These are phyloP conservation scores for Malassezia slooffiae DNA, from an alignment of 1,284 basidiomycete genomes.

Conservation along the genomic window DNA sequence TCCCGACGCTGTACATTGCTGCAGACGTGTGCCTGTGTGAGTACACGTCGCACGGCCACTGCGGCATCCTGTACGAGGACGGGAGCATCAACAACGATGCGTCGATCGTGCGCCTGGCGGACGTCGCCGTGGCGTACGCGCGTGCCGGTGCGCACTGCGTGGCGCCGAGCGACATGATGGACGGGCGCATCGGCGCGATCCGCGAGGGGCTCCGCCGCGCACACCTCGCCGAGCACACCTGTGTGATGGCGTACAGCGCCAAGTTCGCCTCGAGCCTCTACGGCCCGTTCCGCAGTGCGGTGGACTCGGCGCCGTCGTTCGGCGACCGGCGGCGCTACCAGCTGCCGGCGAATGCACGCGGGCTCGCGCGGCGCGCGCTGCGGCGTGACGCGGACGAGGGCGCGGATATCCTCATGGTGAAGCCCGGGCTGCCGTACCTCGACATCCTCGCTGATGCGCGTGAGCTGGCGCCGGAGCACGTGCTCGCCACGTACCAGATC, in stretches of 20 bases:
- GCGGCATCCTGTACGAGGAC: constrained; percentile 66
- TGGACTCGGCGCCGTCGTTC: constrained; percentile 78
- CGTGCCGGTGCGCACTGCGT: constrained; percentile 92
- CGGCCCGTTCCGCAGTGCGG: constrained; percentile 77
- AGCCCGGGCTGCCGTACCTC: constrained; percentile 87
- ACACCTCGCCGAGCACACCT: constrained; percentile 60
- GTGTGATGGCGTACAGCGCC: constrained; percentile 95
- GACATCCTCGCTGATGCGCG: constrained; percentile 87
- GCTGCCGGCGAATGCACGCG: constrained; percentile 74
- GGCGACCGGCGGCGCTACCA: constrained; percentile 97
- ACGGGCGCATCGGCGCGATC: constrained; percentile 80
- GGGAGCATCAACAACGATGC: constrained; percentile 55
- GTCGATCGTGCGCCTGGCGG: constrained; percentile 65
- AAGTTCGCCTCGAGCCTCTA: constrained; percentile 96
- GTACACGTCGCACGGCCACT: constrained; percentile 97
- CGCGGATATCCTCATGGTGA: constrained; percentile 98
- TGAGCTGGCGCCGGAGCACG: constrained; percentile 68
- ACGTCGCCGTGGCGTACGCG: constrained; percentile 87
- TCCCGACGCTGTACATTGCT: constrained; percentile 62
- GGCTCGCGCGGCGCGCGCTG: constrained; percentile 83
- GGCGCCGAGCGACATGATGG: constrained; percentile 99
- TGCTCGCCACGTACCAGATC: constrained; percentile 70
- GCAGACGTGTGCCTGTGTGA: constrained; percentile 98
- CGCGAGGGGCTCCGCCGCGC: constrained; percentile 71
- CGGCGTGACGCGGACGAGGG: constrained; percentile 82